These are phyloP conservation scores for Fusarium abutilonis DNA, from an alignment of 2,329 filamentous ascomycete genomes.

Conservation along the genomic window DNA sequence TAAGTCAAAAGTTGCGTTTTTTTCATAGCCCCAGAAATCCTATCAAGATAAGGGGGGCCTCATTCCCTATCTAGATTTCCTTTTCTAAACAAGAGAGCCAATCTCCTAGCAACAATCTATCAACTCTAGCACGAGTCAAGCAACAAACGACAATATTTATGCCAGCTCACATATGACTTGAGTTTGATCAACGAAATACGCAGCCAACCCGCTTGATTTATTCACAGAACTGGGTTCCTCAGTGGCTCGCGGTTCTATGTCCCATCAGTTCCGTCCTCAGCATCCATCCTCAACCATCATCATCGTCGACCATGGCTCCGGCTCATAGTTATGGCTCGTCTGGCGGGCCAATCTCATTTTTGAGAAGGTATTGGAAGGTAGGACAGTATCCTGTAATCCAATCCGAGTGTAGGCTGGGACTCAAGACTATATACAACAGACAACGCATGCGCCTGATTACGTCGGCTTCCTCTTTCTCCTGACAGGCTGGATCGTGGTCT, in stretches of 20 bases:
- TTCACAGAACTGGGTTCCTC: neutral
- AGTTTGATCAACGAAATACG: neutral
- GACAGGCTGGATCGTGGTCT: conserved; percentile 70
- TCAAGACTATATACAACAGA: conserved; percentile 54
- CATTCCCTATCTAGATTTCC: neutral
- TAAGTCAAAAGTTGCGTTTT: neutral
- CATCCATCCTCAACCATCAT: conserved; percentile 2
- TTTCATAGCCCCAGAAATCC: conserved; percentile 23
- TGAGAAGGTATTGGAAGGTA: conserved; percentile 61
- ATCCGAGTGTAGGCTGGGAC: neutral
- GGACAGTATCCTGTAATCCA: neutral
- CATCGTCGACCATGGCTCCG: conserved; percentile 43
- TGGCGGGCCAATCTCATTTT: conserved; percentile 39
- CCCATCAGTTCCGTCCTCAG: conserved; percentile 17
- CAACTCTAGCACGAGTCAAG: conserved; percentile 8
- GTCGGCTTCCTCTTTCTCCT: conserved; percentile 79
- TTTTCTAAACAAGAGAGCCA: conserved; percentile 14
- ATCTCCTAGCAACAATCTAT: conserved; percentile 17
- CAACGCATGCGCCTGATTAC: conserved; percentile 90
- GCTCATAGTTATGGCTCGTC: conserved; percentile 31
- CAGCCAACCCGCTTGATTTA: neutral
- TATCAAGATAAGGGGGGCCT: conserved; percentile 13
- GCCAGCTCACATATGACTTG: neutral
- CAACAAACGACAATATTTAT: neutral
- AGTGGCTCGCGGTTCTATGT: conserved; percentile 11